A percentile compares a stretch with the other conserved stretches of the same genome.
Conservation (phyloP, 2,329 filamentous ascomycete species). For the Furcasterigmium furcatum region DNA sequence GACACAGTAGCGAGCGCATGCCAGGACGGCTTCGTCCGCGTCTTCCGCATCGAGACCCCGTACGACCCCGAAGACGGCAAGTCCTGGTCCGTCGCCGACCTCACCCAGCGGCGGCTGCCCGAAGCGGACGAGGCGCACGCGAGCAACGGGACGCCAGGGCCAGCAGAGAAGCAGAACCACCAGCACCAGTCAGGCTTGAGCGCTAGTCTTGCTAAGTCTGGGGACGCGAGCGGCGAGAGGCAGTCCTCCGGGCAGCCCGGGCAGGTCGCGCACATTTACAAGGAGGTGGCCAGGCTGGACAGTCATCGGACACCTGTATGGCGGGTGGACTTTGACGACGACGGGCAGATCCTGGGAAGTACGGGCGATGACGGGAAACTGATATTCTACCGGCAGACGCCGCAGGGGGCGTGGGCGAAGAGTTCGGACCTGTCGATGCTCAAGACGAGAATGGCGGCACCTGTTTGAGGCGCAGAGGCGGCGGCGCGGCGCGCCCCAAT, state of each 20-base stretch:
- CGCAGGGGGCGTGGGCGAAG: slow-evolving; percentile 55
- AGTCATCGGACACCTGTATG: slow-evolving; percentile 70
- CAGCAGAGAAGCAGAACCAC: slow-evolving; percentile 13
- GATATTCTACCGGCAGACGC: slow-evolving; percentile 58
- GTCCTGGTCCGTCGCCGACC: slow-evolving; percentile 45
- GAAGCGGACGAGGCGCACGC: slow-evolving; percentile 10
- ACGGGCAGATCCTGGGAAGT: slow-evolving; percentile 70
- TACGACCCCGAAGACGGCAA: slow-evolving; percentile 41
- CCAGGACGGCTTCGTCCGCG: slow-evolving; percentile 84
- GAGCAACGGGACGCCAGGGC: slow-evolving; percentile 7
- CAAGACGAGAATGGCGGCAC: slow-evolving; percentile 49
- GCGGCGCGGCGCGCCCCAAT: too few relatives aligned
- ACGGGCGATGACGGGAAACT: slow-evolving; percentile 73
- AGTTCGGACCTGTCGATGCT: slow-evolving; percentile 58
- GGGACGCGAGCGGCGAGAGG: slow-evolving; percentile 41
- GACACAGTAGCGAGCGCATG: slow-evolving; percentile 90
- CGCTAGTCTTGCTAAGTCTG: slow-evolving; percentile 49
- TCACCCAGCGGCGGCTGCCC: slow-evolving; percentile 30
- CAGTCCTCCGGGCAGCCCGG: slow-evolving; percentile 58
- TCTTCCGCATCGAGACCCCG: slow-evolving; percentile 76
- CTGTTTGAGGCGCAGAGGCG: slow-evolving; percentile 22
- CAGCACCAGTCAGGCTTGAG: slow-evolving; percentile 45
- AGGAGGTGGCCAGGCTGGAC: slow-evolving; percentile 64
- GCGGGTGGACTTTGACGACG: slow-evolving; percentile 68
- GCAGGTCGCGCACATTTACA: slow-evolving; percentile 60